These are phyloP conservation scores for Lachancea sp. DNA, from an alignment of 805 yeast species.

Conservation along the genomic window DNA sequence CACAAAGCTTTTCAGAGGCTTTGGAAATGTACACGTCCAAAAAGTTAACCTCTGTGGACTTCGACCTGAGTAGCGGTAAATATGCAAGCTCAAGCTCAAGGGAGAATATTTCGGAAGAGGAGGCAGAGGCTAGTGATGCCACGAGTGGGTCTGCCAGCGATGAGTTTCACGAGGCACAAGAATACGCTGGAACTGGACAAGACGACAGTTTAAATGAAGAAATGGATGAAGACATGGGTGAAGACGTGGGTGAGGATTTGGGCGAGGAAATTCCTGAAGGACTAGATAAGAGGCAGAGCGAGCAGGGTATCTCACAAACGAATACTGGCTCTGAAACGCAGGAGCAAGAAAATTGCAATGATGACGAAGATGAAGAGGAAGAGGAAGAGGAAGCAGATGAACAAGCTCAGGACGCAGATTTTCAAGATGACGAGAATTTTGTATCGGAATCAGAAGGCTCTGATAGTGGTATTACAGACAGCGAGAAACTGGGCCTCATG, in stretches of 20 bases:
- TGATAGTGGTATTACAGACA: slow-evolving; percentile 26
- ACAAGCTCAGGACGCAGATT: slow-evolving; percentile 20
- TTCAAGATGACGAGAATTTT: slow-evolving; percentile 9
- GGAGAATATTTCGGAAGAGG: slow-evolving; percentile 15
- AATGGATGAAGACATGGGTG: slow-evolving; percentile 6
- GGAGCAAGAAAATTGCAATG: background rate
- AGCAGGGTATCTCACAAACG: background rate
- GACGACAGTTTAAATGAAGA: slow-evolving; percentile 16
- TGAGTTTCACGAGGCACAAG: slow-evolving; percentile 8
- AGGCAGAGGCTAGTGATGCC: slow-evolving; percentile 18
- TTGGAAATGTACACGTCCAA: slow-evolving; percentile 33
- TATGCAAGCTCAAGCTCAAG: slow-evolving; percentile 21
- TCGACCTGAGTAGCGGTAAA: slow-evolving; percentile 17
- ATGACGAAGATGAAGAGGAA: slow-evolving; percentile 24
- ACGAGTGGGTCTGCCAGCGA: slow-evolving; percentile 7
- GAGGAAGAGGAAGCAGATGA: slow-evolving; percentile 29
- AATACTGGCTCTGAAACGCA: background rate
- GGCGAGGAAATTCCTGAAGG: slow-evolving; percentile 20
- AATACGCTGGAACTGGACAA: slow-evolving; percentile 3
- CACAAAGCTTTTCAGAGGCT: slow-evolving; percentile 44
- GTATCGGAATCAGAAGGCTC: slow-evolving; percentile 23
- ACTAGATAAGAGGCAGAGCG: background rate
- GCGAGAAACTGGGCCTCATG: slow-evolving; percentile 26
- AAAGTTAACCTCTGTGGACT: slow-evolving; percentile 7
- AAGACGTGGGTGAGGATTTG: slow-evolving; percentile 22